Evolutionary conservation across 495 filamentous ascomycete genomes (phyloP).

Genomic region (Pyrenula massariospora): DNA sequence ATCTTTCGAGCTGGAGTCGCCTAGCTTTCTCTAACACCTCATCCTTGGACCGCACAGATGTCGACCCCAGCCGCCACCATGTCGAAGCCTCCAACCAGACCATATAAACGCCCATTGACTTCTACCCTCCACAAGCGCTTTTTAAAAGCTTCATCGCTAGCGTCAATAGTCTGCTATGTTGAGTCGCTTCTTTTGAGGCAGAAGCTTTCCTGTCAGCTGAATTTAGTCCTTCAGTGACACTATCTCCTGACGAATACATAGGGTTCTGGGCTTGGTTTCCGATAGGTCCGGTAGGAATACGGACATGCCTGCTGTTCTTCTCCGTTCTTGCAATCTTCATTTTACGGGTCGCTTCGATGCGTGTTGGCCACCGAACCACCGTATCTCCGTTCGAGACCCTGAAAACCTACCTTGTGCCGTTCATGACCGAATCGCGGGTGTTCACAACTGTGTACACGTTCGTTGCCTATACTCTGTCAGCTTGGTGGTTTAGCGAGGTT

Average conservation of each 20-base stretch:
- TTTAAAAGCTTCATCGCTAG: conserved; percentile 53
- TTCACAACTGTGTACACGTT: conserved; percentile 53
- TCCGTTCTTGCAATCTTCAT: conserved; percentile 56
- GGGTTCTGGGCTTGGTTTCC: conserved; percentile 84
- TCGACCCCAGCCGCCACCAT: conserved; percentile 14
- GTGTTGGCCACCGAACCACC: conserved; percentile 55
- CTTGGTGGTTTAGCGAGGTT: conserved; percentile 68
- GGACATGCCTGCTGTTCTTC: conserved; percentile 62
- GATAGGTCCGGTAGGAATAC: conserved; percentile 59
- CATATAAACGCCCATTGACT: conserved; percentile 83
- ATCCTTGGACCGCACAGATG: background rate
- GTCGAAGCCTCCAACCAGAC: conserved; percentile 34
- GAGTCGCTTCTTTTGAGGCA: conserved; percentile 53
- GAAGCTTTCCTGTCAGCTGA: conserved; percentile 56
- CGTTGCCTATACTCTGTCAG: conserved; percentile 63
- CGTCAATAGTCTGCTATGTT: conserved; percentile 61
- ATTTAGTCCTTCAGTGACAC: conserved; percentile 20
- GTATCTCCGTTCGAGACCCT: conserved; percentile 55
- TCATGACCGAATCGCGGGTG: conserved; percentile 20
- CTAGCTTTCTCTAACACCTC: background rate
- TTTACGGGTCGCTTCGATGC: conserved; percentile 76
- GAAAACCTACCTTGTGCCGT: conserved; percentile 13
- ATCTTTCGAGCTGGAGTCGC: too few species aligned
- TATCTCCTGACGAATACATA: too few species aligned
- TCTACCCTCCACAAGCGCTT: conserved; percentile 82